Evolutionary conservation across 352 stramenopile genomes (phyloP), one percentile per base, ranked within the genome.

Genomic region (Globisporangium sylvaticum): DNA sequence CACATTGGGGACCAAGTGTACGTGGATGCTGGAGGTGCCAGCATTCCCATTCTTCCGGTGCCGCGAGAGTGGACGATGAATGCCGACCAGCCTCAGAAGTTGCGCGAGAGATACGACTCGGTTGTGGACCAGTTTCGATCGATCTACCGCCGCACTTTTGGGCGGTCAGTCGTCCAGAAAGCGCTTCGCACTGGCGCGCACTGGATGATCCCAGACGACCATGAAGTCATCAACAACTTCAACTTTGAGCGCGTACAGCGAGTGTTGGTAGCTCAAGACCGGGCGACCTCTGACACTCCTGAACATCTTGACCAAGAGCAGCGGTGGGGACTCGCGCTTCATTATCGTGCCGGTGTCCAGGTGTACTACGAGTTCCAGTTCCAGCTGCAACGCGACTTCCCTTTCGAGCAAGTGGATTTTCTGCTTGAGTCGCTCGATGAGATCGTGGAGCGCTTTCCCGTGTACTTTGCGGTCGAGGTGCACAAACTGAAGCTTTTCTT

Each of bases 151-250:
- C 58, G 69, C 46, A 87, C 80, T 1, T 84, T 86, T 27, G 81
- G 85, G 5, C 78, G 83, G 7, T 70, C 71, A 1, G 59, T 66
- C 52, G 64, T 76, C 0, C 82, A 91, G 59, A 72, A 72, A n/a
- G 77, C 90, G 59, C 66, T 92, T 3, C 82, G 85, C 2, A 52
- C 66, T 4, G 85, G 85, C 29, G 85, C 85, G 14, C 83, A 92
- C 63, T 92, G 82, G 84, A 93, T 93, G 85, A 56, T 92, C 4
- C 81, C 84, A 0, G 85, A 93, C 59, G 85, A 93, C 69, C 85
- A 93, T 65, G 85, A 93, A 50, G 73, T 93, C 20, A 66, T 86
- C 62, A 93, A 92, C 73, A 93, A 93, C 62, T 75, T 89, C 64
- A 92, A 89, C 64, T 72, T 72, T 22, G 73, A 79, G 61, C 57